phyloP scores from a whole-genome alignment of 2,329 filamentous ascomycete genomes.

The Talaromyces amestolkiae region DNA sequence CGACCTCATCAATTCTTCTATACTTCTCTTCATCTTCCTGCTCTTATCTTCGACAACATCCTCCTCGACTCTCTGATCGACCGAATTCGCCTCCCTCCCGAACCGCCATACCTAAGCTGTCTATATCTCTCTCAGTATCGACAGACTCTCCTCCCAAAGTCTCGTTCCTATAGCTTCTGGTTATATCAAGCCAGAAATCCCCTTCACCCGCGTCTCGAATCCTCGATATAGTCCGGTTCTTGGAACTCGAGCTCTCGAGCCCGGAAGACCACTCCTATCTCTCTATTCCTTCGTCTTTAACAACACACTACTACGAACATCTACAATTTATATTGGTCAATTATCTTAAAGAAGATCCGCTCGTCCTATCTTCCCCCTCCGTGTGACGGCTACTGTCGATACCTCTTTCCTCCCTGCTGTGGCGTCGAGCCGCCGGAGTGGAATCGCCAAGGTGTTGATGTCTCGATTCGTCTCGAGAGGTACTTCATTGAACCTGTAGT shows the following conservation, averaged over 20 bases:
- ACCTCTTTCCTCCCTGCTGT: conserved; percentile 22
- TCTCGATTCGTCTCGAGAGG: conserved; percentile 21
- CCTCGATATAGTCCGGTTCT: background rate
- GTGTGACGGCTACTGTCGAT: conserved; percentile 21
- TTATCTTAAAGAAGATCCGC: background rate
- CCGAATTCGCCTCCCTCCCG: background rate
- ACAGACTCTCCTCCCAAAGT: background rate
- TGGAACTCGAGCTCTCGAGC: background rate
- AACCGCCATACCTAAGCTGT: conserved; percentile 7
- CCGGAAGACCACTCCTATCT: background rate
- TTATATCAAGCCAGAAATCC: conserved; percentile 1
- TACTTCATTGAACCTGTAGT: conserved; percentile 21
- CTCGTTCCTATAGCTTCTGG: background rate
- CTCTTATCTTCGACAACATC: conserved; percentile 15
- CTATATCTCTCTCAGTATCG: conserved; percentile 8
- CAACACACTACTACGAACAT: background rate
- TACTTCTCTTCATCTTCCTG: conserved; percentile 19
- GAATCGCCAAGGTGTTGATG: conserved; percentile 18
- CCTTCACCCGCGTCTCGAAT: background rate
- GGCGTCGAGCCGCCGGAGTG: conserved; percentile 21
- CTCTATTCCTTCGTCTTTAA: background rate
- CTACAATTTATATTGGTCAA: background rate
- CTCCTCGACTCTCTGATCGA: conserved; percentile 13
- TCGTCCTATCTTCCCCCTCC: conserved; percentile 18
- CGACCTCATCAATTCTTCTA: conserved; percentile 13